Evolutionary conservation across 2,329 filamentous ascomycete species (phyloP).

Genomic region (Hymenoscyphus repandus): DNA sequence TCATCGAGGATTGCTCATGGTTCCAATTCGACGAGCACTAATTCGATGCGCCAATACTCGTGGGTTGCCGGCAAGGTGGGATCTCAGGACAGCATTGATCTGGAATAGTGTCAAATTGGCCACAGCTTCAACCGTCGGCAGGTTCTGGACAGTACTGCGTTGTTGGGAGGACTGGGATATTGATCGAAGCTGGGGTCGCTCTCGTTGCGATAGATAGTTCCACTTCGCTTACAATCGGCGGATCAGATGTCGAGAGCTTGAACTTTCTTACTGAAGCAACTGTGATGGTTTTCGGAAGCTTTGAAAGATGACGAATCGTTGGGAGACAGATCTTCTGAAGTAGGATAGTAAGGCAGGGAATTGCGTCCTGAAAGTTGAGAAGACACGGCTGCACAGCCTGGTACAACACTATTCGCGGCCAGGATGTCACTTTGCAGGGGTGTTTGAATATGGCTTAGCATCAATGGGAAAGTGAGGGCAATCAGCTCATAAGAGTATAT

Average conservation of each 20-base stretch:
- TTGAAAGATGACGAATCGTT: no score
- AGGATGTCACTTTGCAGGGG: no score
- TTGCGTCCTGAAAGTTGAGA: no score
- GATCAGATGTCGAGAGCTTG: conserved; percentile 12
- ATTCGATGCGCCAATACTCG: conserved; percentile 26
- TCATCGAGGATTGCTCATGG: conserved; percentile 52
- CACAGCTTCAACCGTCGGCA: neutral
- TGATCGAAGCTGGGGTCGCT: neutral
- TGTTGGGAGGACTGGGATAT: neutral
- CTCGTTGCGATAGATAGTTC: neutral
- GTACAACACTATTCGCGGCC: no score
- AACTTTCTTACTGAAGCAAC: no score
- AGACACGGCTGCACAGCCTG: no score
- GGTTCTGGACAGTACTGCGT: neutral
- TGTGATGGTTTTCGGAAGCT: no score
- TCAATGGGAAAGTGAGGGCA: no score
- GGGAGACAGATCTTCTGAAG: no score
- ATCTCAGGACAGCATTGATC: conserved; percentile 20
- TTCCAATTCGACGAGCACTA: conserved; percentile 17
- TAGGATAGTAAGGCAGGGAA: no score
- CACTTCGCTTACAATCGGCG: conserved; percentile 9
- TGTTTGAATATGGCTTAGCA: no score
- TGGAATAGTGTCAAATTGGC: neutral
- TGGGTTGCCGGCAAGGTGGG: conserved; percentile 17
- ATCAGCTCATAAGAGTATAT: no score